A percentile compares a stretch with the other conserved stretches of the same genome.
These are phyloP conservation scores for Chytriomyces sp. DNA, from an alignment of 192 early-diverging fungal species.

Conservation along the genomic window DNA sequence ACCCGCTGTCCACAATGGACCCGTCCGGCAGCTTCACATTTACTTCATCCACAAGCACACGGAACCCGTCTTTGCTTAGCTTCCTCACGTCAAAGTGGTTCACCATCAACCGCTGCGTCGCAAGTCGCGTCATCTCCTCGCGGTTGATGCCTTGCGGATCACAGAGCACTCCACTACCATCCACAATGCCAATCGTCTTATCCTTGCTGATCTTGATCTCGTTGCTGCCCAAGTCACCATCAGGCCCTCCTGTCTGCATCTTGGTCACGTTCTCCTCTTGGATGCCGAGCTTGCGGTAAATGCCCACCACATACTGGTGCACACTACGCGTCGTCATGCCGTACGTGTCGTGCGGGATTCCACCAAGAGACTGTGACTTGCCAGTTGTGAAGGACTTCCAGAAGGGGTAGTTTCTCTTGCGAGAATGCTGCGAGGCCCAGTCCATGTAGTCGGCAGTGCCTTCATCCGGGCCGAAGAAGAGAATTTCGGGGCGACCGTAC, in stretches of 20 bases:
- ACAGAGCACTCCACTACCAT: slow-evolving; percentile 94
- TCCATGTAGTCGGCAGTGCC: slow-evolving; percentile 99
- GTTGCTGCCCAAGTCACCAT: slow-evolving; percentile 97
- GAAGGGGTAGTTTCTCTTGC: slow-evolving; percentile 83
- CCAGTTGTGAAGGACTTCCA: slow-evolving; percentile 99
- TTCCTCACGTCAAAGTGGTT: slow-evolving; percentile 83
- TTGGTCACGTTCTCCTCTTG: slow-evolving; percentile 88
- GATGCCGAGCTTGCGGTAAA: slow-evolving; percentile 67
- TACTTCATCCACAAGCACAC: slow-evolving; percentile 91
- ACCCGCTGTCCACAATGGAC: slow-evolving; percentile 80
- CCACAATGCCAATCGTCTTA: slow-evolving; percentile 94
- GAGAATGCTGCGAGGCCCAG: slow-evolving; percentile 97
- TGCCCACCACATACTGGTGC: slow-evolving; percentile 99
- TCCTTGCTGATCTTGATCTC: slow-evolving; percentile 99
- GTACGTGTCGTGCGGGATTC: slow-evolving; percentile 96
- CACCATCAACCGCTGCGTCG: slow-evolving; percentile 84
- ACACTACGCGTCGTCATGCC: slow-evolving; percentile 99
- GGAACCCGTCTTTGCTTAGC: slow-evolving; percentile 85
- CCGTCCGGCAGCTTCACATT: slow-evolving; percentile 89
- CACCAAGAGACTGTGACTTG: slow-evolving; percentile 90
- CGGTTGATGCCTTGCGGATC: slow-evolving; percentile 93
- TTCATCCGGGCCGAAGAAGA: slow-evolving; percentile 99
- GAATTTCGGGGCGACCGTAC: slow-evolving; percentile 90
- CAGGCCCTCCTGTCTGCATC: slow-evolving; percentile 96
- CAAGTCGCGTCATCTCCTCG: slow-evolving; percentile 81